Base-by-base conservation (phyloP, 257 asterid genomes). In the Agastache rugosa region DNA sequence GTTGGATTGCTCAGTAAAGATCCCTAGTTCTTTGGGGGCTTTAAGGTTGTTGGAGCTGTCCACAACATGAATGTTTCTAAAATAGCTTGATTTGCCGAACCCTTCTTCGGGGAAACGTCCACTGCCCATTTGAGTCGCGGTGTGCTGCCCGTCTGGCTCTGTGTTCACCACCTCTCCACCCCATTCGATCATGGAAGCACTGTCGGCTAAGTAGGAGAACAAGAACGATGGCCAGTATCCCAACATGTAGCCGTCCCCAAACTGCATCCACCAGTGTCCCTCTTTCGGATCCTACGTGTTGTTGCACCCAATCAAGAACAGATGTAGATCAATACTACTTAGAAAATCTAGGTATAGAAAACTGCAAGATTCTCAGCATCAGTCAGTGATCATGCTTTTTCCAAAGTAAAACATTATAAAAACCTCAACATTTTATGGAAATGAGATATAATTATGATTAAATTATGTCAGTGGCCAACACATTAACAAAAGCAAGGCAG, bases 211-310 rank as follows among this genome's bases (percentile, higher is more conserved):
- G 88, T 87, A 85, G 8, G 98, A 90, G 80, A 92, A 92, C 87
- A 92, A 78, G 92, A 90, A 88, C 12, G 98, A 88, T 17, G 98
- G 98, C 98, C 98, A 92, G 58, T 92, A 92, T 3, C 98, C 98
- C 54, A 92, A 37, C 19, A 90, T 91, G 44, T 90, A 87, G 82
- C 76, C 96, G n/a, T 75, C 85, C 19, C 98, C 98, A 67, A 88
- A 92, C 67, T 92, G 96, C 96, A 92, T 88, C 98, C 98, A 92
- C 98, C 98, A 92, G 64, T 92, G 77, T 23, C 96, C 98, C 78
- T 90, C 91, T 78, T 87, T 90, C 34, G 93, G 94, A 79, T 92
- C 98, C 98, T 92, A 76, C 72, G 42, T 39, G 11, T 39, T 2
- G 12, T 14, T 1, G 34, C 39, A 69, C 6, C 16, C 16, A 65